A percentile compares a stretch with the other conserved stretches of the same genome.
Evolutionary conservation across 371 early-diverging fungal species (phyloP).

Genomic region (Lichtheimia hyalospora): DNA sequence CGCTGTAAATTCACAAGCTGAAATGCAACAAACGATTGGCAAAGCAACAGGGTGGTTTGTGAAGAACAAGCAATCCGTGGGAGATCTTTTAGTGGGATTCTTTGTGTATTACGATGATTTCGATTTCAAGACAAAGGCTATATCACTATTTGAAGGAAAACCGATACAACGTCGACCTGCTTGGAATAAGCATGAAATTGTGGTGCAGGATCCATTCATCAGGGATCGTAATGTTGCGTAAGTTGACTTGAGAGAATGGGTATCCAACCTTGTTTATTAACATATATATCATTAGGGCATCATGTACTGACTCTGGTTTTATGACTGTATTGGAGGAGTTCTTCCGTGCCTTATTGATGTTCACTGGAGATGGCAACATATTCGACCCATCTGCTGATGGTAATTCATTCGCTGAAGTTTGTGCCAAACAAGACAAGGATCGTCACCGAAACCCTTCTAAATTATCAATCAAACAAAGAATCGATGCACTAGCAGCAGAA

Average conservation of each 20-base stretch:
- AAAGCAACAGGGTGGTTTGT: not conserved
- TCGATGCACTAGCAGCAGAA: no score
- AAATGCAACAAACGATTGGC: not conserved
- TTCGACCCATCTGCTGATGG: no score
- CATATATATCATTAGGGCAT: no score
- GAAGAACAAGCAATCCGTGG: not conserved
- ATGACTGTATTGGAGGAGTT: no score
- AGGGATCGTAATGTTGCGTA: slow-evolving; percentile 17
- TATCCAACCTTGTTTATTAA: no score
- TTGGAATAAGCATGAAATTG: slow-evolving; percentile 1
- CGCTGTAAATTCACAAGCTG: not conserved
- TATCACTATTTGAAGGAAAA: not conserved
- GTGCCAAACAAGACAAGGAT: no score
- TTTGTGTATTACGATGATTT: slow-evolving; percentile 5
- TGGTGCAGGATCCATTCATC: slow-evolving; percentile 19
- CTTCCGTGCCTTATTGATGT: no score
- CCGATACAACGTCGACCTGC: not conserved
- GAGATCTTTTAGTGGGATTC: slow-evolving; percentile 6
- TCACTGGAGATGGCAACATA: no score
- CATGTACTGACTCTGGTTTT: no score
- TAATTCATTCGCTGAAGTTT: no score
- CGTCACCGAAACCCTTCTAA: no score
- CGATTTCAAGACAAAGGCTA: not conserved
- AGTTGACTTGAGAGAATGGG: not conserved
- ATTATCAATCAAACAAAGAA: no score